phyloP scores from a whole-genome alignment of 2,329 filamentous ascomycete genomes.

The Talaromyces sp. region DNA sequence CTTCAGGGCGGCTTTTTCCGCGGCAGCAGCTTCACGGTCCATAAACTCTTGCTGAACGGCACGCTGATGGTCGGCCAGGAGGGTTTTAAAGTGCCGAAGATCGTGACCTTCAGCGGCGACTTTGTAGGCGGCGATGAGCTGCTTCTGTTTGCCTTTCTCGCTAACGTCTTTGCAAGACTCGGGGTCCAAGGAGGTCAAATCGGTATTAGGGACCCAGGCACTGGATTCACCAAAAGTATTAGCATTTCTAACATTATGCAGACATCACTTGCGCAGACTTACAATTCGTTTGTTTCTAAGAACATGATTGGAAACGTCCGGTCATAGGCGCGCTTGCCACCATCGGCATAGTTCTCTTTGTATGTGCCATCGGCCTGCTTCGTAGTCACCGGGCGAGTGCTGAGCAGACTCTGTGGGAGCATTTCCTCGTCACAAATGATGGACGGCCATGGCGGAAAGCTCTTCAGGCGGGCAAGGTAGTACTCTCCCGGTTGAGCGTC shows the following conservation, averaged over 20 bases:
- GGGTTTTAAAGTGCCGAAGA: constrained; percentile 75
- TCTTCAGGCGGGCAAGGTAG: constrained; percentile 90
- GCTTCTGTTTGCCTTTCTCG: constrained; percentile 73
- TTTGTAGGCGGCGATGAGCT: constrained; percentile 71
- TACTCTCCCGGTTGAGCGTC: constrained; percentile 87
- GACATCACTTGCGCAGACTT: constrained; percentile 41
- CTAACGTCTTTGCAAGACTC: constrained; percentile 65
- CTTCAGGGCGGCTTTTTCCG: constrained; percentile 52
- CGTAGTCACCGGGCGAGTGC: constrained; percentile 77
- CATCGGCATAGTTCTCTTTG: constrained; percentile 79
- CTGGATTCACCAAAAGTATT: constrained; percentile 45
- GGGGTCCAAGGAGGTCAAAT: constrained; percentile 71
- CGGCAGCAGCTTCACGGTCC: constrained; percentile 62
- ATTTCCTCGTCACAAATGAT: constrained; percentile 94
- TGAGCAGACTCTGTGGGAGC: constrained; percentile 74
- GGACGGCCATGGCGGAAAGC: constrained; percentile 89
- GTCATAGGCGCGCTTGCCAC: constrained; percentile 78
- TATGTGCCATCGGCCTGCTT: constrained; percentile 78
- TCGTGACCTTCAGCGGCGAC: constrained; percentile 75
- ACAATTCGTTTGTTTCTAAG: constrained; percentile 94
- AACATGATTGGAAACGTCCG: constrained; percentile 95
- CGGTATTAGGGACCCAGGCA: constrained; percentile 85
- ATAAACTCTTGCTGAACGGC: constrained; percentile 55
- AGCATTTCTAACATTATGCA: not conserved
- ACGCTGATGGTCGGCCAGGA: constrained; percentile 60